These are phyloP conservation scores for Ustilago sp. DNA, from an alignment of 1,284 basidiomycete genomes.

Conservation along the genomic window DNA sequence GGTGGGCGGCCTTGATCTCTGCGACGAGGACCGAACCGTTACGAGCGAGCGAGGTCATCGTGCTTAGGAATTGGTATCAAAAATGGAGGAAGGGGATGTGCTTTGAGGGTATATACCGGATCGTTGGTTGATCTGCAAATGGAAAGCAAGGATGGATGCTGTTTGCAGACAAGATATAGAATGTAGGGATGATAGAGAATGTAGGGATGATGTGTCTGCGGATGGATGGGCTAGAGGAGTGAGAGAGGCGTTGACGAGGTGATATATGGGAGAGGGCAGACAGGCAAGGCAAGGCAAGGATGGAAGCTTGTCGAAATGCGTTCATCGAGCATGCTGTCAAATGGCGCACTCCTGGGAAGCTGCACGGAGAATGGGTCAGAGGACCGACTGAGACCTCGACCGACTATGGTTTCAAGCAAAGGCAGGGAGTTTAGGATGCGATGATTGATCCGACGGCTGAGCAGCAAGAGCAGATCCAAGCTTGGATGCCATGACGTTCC, in stretches of 20 bases:
- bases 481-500: constrained; percentile 4
- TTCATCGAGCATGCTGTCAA: constrained; percentile 26
- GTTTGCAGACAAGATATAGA: neutral
- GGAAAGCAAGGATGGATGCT: neutral
- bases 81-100: constrained; percentile 3
- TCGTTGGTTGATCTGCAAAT: neutral
- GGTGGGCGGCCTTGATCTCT: constrained; percentile 52
- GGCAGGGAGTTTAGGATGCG: neutral
- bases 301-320: constrained; percentile 35
- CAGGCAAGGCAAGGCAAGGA: neutral
- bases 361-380: neutral
- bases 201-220: neutral
- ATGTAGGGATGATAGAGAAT: neutral
- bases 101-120: constrained; percentile 3
- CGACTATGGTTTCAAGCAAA: constrained; percentile 4
- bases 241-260: neutral
- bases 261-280: neutral
- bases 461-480: neutral
- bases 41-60: constrained; percentile 47
- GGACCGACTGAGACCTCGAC: neutral
- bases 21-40: constrained; percentile 52
- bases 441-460: neutral
- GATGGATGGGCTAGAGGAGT: neutral
- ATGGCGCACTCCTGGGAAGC: neutral
- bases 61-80: constrained; percentile 16